These are phyloP conservation scores for Xylaria palmicola DNA, from an alignment of 495 filamentous ascomycete species.

Conservation along the genomic window DNA sequence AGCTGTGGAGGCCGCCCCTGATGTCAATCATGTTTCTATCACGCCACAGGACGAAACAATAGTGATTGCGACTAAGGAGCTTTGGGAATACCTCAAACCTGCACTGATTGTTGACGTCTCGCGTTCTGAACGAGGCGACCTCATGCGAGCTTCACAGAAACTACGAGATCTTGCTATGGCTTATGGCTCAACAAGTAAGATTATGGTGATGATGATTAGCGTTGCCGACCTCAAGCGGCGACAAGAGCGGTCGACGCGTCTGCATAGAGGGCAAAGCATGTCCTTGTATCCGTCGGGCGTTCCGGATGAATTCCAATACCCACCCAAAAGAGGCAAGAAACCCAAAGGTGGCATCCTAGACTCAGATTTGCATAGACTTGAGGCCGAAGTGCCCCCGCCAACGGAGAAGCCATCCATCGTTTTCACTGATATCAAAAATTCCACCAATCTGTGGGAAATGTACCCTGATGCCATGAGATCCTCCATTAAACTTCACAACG, in stretches of 20 bases:
- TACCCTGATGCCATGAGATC: conserved; percentile 93
- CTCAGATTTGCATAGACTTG: conserved; percentile 78
- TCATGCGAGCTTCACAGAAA: conserved; percentile 96
- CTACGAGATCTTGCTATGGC: conserved; percentile 93
- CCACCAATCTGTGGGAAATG: conserved; percentile 94
- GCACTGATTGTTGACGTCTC: conserved; percentile 91
- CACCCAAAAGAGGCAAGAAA: conserved; percentile 62
- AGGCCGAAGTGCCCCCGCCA: conserved; percentile 85
- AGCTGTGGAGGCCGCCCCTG: conserved; percentile 84
- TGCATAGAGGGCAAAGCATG: conserved; percentile 69
- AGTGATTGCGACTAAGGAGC: conserved; percentile 82
- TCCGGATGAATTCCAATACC: conserved; percentile 63
- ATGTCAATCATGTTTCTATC: conserved; percentile 75
- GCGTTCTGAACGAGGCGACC: conserved; percentile 73
- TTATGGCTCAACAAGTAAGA: conserved; percentile 87
- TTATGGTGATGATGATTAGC: conserved; percentile 98
- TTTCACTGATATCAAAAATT: conserved; percentile 99
- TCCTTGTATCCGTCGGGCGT: conserved; percentile 73
- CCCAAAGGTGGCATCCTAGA: conserved; percentile 70
- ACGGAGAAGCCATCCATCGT: conserved; percentile 87
- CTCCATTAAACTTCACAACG: conserved; percentile 94
- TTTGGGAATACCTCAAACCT: conserved; percentile 91
- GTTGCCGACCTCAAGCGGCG: conserved; percentile 85
- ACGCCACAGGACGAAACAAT: conserved; percentile 93
- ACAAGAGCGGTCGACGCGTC: conserved; percentile 61